phyloP scores from a whole-genome alignment of 2,329 filamentous ascomycete genomes.

The Colletotrichum liriopes region DNA sequence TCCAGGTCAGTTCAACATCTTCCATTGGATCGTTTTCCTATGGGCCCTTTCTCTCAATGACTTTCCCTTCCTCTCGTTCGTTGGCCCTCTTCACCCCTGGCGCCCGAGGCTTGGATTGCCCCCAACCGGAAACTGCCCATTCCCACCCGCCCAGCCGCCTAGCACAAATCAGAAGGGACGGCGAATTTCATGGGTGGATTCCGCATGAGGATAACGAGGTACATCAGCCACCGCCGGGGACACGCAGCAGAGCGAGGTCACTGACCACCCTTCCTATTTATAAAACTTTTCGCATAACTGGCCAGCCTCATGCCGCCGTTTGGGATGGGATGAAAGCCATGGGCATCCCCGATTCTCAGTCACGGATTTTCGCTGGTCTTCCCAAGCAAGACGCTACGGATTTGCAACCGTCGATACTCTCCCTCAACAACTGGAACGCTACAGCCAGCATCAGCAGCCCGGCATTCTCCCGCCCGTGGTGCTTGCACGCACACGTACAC shows the following conservation, averaged over 20 bases:
- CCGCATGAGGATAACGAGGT: not conserved
- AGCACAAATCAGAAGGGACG: conserved; percentile 7
- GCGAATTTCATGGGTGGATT: not conserved
- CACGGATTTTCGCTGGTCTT: conserved; percentile 6
- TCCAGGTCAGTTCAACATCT: not conserved
- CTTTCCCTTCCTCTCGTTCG: conserved; percentile 7
- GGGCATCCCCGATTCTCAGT: conserved; percentile 30
- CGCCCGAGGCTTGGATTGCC: conserved; percentile 6
- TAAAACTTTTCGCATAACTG: conserved; percentile 28
- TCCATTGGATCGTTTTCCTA: conserved; percentile 3
- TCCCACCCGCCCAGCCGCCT: not conserved
- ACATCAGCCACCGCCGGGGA: not conserved
- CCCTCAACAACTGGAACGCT: conserved; percentile 20
- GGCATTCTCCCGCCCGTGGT: not conserved
- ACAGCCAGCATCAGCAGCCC: conserved; percentile 3
- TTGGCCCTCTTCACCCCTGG: conserved; percentile 20
- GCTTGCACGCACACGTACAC: not conserved
- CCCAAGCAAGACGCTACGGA: conserved; percentile 12
- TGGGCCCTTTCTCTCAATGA: not conserved
- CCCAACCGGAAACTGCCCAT: conserved; percentile 10
- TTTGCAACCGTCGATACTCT: conserved; percentile 10
- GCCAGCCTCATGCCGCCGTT: conserved; percentile 22
- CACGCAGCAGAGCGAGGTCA: conserved; percentile 10
- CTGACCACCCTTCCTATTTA: conserved; percentile 25
- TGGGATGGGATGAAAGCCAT: conserved; percentile 38